phyloP scores from a whole-genome alignment of 768 basidiomycete species.

The Pulveroboletus sp. region DNA sequence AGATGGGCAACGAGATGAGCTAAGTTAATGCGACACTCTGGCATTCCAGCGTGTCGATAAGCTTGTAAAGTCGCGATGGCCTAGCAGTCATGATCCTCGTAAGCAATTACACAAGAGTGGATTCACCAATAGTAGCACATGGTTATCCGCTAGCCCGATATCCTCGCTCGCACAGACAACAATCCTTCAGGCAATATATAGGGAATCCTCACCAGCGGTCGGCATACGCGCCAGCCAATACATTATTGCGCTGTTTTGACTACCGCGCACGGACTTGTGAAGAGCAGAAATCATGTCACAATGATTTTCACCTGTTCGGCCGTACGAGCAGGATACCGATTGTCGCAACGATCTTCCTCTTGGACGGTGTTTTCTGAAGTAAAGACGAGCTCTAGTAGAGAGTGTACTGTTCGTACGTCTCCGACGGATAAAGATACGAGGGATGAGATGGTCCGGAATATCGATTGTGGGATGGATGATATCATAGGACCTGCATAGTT shows the following conservation, averaged over 20 bases:
- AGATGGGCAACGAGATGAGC: constrained; percentile 77
- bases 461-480: constrained; percentile 38
- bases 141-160: constrained; percentile 73
- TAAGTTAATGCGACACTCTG: constrained; percentile 74
- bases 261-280: constrained; percentile 80
- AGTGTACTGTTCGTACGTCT: constrained; percentile 75
- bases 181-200: constrained; percentile 71
- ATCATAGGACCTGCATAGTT: too few relatives aligned
- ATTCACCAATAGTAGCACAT: constrained; percentile 69
- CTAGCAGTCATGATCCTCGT: constrained; percentile 30
- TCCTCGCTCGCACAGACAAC: constrained; percentile 84
- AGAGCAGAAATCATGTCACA: constrained; percentile 84
- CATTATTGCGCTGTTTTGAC: constrained; percentile 71
- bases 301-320: constrained; percentile 68
- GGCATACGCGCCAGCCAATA: constrained; percentile 90
- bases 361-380: constrained; percentile 36
- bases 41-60: constrained; percentile 73
- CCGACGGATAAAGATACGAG: constrained; percentile 57
- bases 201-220: constrained; percentile 73
- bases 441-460: constrained; percentile 42
- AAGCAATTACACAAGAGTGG: constrained; percentile 12
- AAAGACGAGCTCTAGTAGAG: constrained; percentile 69
- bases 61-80: constrained; percentile 61
- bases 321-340: constrained; percentile 65
- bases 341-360: constrained; percentile 52